A percentile compares a stretch with the other conserved stretches of the same genome.
Conservation (phyloP, 2,329 filamentous ascomycete species). For the Xylariales sp. region DNA sequence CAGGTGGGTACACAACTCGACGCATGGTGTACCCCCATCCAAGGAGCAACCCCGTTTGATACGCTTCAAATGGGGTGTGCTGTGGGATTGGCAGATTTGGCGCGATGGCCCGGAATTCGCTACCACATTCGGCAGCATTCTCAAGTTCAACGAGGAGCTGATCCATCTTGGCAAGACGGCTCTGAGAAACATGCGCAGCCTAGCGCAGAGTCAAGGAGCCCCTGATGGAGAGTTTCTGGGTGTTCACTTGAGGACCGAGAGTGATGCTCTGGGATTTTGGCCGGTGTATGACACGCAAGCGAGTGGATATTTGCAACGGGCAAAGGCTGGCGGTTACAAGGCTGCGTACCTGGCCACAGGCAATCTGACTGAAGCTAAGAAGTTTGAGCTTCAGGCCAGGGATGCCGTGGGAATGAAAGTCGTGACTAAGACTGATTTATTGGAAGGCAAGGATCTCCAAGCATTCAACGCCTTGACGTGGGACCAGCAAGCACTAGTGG, state of each 20-base stretch:
- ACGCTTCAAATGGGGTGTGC: constrained; percentile 38
- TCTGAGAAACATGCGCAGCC: constrained; percentile 28
- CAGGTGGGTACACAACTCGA: constrained; percentile 24
- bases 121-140: constrained; percentile 36
- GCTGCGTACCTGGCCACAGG: constrained; percentile 42
- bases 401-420: constrained; percentile 28
- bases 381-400: constrained; percentile 28
- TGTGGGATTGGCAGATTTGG: constrained; percentile 41
- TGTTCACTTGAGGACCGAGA: constrained; percentile 43
- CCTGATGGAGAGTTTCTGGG: constrained; percentile 28
- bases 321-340: constrained; percentile 24
- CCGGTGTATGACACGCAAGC: constrained; percentile 37
- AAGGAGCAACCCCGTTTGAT: constrained; percentile 29
- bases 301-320: constrained; percentile 31
- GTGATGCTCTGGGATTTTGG: constrained; percentile 41
- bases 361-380: constrained; percentile 34
- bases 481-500: constrained; percentile 40
- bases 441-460: constrained; percentile 24
- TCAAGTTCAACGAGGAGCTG: constrained; percentile 36
- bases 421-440: constrained; percentile 31
- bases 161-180: constrained; percentile 33
- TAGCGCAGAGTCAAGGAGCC: constrained; percentile 17
- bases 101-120: constrained; percentile 43
- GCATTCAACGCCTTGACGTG: constrained; percentile 32
- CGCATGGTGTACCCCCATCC: constrained; percentile 18